phyloP scores from a whole-genome alignment of 768 basidiomycete genomes.

The Baorangia bicolor region DNA sequence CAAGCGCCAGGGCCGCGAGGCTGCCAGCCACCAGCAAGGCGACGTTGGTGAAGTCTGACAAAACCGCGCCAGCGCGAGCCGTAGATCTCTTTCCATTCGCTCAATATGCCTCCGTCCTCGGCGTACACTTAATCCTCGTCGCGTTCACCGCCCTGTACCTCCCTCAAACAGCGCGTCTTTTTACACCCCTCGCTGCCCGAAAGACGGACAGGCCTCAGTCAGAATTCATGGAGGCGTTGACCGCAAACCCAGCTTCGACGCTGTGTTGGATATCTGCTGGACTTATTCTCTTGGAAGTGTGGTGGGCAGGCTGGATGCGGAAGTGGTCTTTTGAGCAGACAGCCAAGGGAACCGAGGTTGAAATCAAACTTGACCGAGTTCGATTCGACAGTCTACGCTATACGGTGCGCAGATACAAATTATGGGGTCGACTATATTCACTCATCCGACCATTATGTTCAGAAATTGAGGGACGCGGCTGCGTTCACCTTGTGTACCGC shows the following conservation, averaged over 20 bases:
- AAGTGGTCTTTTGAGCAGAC: slow-evolving; percentile 51
- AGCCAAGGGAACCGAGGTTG: slow-evolving; percentile 41
- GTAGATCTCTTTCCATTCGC: slow-evolving; percentile 47
- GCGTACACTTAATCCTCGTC: slow-evolving; percentile 65
- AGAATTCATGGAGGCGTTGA: slow-evolving; percentile 65
- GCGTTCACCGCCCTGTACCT: slow-evolving; percentile 65
- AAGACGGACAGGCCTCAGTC: slow-evolving; percentile 65
- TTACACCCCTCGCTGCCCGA: slow-evolving; percentile 34
- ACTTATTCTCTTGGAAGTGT: slow-evolving; percentile 52
- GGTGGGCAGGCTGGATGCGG: slow-evolving; percentile 73
- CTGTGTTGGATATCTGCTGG: slow-evolving; percentile 58
- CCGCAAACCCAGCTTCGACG: slow-evolving; percentile 56
- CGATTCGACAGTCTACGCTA: slow-evolving; percentile 38
- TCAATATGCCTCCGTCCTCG: slow-evolving; percentile 64
- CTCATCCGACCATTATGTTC: slow-evolving; percentile 5
- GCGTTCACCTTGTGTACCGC: slow-evolving; percentile 52
- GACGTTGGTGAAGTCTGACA: background rate
- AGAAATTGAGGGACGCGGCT: slow-evolving; percentile 56
- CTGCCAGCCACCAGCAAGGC: background rate
- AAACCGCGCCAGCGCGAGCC: background rate
- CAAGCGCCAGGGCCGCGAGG: background rate
- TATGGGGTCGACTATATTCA: background rate
- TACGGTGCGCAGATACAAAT: slow-evolving; percentile 34
- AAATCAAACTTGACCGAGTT: slow-evolving; percentile 44
- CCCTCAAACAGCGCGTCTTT: slow-evolving; percentile 57